These are phyloP conservation scores for Kazachstania martiniae DNA, from an alignment of 805 yeast genomes.

Conservation along the genomic window DNA sequence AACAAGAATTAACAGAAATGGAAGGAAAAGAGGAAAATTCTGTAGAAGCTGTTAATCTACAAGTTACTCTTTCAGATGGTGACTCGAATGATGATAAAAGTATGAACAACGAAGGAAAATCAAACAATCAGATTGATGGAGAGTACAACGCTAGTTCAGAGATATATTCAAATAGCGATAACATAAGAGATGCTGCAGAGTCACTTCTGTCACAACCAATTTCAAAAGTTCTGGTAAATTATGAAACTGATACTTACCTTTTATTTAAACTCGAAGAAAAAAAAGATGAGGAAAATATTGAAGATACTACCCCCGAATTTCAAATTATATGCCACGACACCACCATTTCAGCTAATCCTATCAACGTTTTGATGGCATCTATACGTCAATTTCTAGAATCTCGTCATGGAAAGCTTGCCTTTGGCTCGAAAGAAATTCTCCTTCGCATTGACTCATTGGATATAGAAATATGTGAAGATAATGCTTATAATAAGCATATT, in stretches of 20 bases:
- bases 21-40: background rate
- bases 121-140: slow-evolving; percentile 5
- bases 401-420: slow-evolving; percentile 12
- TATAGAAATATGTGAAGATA: slow-evolving; percentile 25
- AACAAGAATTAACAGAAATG: background rate
- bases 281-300: slow-evolving; percentile 2
- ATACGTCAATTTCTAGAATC: slow-evolving; percentile 19
- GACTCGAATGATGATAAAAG: background rate
- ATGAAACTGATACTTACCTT: slow-evolving; percentile 14
- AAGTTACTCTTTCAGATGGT: background rate
- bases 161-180: slow-evolving; percentile 2
- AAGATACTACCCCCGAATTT: slow-evolving; percentile 7
- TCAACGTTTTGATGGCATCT: slow-evolving; percentile 13
- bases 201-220: slow-evolving; percentile 9
- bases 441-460: slow-evolving; percentile 22
- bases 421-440: slow-evolving; percentile 21
- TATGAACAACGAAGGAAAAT: background rate
- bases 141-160: slow-evolving; percentile 6
- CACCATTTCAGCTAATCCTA: slow-evolving; percentile 8
- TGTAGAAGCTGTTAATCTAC: background rate
- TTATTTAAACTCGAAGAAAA: slow-evolving; percentile 14
- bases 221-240: slow-evolving; percentile 13
- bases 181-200: slow-evolving; percentile 14
- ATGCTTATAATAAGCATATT: slow-evolving; percentile 23
- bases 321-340: slow-evolving; percentile 15